Conservation (phyloP, 2,329 filamentous ascomycete genomes). For the Ophioceras dolichostomum region DNA sequence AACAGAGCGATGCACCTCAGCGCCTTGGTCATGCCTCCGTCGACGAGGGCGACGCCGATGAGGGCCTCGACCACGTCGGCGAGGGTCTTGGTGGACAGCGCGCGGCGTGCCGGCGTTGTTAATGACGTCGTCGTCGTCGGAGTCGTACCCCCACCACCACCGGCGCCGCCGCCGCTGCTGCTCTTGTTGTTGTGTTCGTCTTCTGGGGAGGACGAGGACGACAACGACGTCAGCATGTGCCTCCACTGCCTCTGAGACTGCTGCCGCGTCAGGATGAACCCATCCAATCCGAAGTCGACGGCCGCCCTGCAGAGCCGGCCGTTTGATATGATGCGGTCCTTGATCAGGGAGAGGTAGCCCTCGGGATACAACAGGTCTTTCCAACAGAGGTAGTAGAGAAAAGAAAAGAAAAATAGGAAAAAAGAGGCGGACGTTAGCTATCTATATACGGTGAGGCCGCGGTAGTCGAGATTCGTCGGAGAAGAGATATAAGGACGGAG, state of each 20-base stretch:
- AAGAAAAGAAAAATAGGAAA: neutral
- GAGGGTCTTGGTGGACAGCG: conserved; percentile 62
- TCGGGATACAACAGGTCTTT: conserved; percentile 65
- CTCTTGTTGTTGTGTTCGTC: neutral
- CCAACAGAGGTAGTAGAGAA: neutral
- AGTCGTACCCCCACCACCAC: neutral
- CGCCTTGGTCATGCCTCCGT: conserved; percentile 54
- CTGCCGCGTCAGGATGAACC: conserved; percentile 54
- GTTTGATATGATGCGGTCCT: conserved; percentile 64
- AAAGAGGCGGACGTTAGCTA: no score
- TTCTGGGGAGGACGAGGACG: neutral
- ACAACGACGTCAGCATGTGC: conserved; percentile 32
- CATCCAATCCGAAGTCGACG: conserved; percentile 50
- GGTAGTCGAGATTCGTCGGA: no score
- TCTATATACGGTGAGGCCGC: no score
- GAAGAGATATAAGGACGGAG: neutral
- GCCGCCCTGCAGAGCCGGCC: conserved; percentile 56
- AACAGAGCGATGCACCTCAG: conserved; percentile 54
- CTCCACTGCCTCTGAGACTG: conserved; percentile 66
- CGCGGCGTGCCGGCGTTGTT: conserved; percentile 12
- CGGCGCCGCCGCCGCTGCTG: no score
- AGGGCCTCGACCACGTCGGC: conserved; percentile 83
- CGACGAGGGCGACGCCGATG: conserved; percentile 61
- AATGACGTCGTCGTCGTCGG: neutral
- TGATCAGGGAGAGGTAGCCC: conserved; percentile 56